Base-by-base conservation (phyloP, 2,329 filamentous ascomycete genomes). In the Alternaria solani region DNA sequence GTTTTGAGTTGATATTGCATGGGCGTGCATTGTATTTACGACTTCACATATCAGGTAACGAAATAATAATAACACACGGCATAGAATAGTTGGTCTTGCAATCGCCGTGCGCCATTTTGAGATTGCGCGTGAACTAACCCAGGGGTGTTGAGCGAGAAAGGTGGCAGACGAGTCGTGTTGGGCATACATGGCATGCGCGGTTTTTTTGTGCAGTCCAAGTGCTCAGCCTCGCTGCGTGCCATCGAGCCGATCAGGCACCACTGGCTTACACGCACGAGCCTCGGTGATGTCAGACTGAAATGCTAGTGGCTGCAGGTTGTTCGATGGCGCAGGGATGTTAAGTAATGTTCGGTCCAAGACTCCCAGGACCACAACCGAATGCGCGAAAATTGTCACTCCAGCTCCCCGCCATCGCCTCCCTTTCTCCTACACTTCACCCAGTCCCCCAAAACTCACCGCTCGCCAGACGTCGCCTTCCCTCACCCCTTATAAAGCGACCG, bases 301-400 rank as follows among this genome's bases (percentile, higher is more conserved):
- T 56, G 53, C 57, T 61, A 63, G 57, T 56, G 62, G 62, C 59
- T 56, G 56, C 49, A 36, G 51, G 44, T 47, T 23, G 41, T 49
- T 49, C 43, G 49, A 30, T 42, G 49, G 53, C 20, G 46, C 59
- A 62, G 60, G 57, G 62, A 55, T 61, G 61, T 57, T 63, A 60
- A 61, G 55, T 57, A 43, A 44, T 46, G 43, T 55, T 62, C 47
- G 52, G 57, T 52, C 55, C 59, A 59, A 52, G 58, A 52, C 54
- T 52, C 52, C 52, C 48, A 57, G 56, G 18, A 61, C 52, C 61
- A 61, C 61, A 61, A 63, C 49, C 65, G 61, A 68, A 57, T 62
- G 62, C 56, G 68, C 57, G 64, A 73, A 73, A 73, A 71, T 73
- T 69, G 52, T 42, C 55, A 56, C 36, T 36, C 51, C 64, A 65